phyloP scores from a whole-genome alignment of 495 filamentous ascomycete genomes.

The Daldinia grandis region DNA sequence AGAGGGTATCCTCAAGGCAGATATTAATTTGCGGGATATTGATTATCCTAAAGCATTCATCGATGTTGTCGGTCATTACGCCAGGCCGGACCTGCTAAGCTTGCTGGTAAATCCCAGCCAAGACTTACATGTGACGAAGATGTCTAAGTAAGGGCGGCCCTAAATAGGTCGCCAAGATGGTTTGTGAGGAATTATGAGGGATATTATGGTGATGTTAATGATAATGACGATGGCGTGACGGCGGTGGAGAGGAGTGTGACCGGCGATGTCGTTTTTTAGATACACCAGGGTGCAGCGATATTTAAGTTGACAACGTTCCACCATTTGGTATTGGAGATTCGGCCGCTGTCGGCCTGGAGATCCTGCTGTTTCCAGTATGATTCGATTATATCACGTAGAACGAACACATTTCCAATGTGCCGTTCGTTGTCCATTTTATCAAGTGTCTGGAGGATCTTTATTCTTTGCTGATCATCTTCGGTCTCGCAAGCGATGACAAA shows the following conservation, averaged over 20 bases:
- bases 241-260: neutral
- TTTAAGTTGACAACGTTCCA: conserved; percentile 48
- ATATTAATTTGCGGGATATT: conserved; percentile 56
- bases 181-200: neutral
- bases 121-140: conserved; percentile 45
- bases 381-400: conserved; percentile 48
- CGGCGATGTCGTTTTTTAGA: conserved; percentile 29
- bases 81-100: conserved; percentile 64
- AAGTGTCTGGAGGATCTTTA: conserved; percentile 44
- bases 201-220: neutral
- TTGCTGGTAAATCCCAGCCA: conserved; percentile 54
- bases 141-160: conserved; percentile 37
- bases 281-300: conserved; percentile 47
- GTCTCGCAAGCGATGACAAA: conserved; percentile 51
- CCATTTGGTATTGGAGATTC: conserved; percentile 42
- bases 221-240: conserved; percentile 1
- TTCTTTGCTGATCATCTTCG: conserved; percentile 46
- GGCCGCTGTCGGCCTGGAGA: conserved; percentile 46
- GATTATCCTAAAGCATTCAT: conserved; percentile 52
- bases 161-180: neutral
- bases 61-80: conserved; percentile 62
- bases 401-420: conserved; percentile 49
- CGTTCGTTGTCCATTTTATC: conserved; percentile 47
- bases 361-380: conserved; percentile 50
- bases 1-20: conserved; percentile 58